Percentiles rank a stretch among this genome's conserved stretches.
Conservation (phyloP, 2,329 filamentous ascomycete genomes). For the Ilyonectria sp. region DNA sequence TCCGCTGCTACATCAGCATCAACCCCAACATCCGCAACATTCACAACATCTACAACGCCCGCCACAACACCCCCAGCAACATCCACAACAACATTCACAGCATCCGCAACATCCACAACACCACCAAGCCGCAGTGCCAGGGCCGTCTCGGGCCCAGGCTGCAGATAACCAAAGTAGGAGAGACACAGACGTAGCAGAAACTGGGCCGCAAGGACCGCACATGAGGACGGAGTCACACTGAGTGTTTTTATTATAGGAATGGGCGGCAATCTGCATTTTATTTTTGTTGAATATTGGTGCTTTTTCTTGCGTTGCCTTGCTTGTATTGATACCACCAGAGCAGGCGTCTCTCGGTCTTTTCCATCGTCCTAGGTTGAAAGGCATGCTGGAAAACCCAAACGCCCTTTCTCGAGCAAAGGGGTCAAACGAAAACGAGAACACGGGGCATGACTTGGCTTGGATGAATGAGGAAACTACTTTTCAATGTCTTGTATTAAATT, state of each 20-base stretch:
- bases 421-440: slow-evolving; percentile 5
- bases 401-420: background rate
- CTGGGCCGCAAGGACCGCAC: slow-evolving; percentile 32
- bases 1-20: slow-evolving; percentile 23
- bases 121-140: slow-evolving; percentile 14
- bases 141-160: background rate
- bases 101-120: slow-evolving; percentile 11
- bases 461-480: slow-evolving; percentile 5
- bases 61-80: slow-evolving; percentile 16
- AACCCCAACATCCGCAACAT: slow-evolving; percentile 26
- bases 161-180: slow-evolving; percentile 16
- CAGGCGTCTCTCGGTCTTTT: slow-evolving; percentile 10
- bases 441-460: slow-evolving; percentile 1
- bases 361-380: background rate
- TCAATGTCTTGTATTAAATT: slow-evolving; percentile 7
- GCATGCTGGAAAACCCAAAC: background rate
- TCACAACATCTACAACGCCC: background rate
- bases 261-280: slow-evolving; percentile 14
- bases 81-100: slow-evolving; percentile 8
- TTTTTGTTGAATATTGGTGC: background rate
- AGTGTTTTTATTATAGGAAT: slow-evolving; percentile 10
- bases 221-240: slow-evolving; percentile 31
- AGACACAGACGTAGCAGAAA: slow-evolving; percentile 30
- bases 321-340: slow-evolving; percentile 14
- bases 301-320: slow-evolving; percentile 1